Conservation (phyloP, 495 filamentous ascomycete species). For the Penicillium turbatum region DNA sequence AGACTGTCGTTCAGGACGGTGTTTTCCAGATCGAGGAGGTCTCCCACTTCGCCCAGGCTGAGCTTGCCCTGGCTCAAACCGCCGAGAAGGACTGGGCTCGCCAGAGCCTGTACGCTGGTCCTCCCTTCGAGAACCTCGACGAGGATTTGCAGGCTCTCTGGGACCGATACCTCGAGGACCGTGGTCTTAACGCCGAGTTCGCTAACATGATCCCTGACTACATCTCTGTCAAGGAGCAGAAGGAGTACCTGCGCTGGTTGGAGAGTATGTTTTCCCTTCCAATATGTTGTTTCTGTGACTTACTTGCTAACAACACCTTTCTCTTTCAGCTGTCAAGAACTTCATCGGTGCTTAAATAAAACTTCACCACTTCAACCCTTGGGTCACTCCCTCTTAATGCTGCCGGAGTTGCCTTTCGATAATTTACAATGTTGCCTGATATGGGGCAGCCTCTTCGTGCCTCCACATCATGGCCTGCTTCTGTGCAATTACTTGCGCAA, state of each 20-base stretch:
- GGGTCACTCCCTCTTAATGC: not conserved
- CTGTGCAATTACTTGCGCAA: not conserved
- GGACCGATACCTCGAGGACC: slow-evolving; percentile 91
- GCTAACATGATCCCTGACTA: slow-evolving; percentile 93
- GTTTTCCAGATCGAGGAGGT: slow-evolving; percentile 86
- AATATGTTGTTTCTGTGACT: not conserved
- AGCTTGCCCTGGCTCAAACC: slow-evolving; percentile 61
- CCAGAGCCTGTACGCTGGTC: slow-evolving; percentile 80
- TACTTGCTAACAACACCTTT: slow-evolving; percentile 13
- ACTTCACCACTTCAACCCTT: not conserved
- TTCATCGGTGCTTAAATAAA: slow-evolving; percentile 63
- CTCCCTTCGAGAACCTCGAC: slow-evolving; percentile 89
- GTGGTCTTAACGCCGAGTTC: slow-evolving; percentile 82
- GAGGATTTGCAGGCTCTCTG: slow-evolving; percentile 89
- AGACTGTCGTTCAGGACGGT: slow-evolving; percentile 82
- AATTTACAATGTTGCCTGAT: not conserved
- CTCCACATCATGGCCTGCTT: not conserved
- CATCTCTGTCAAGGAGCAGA: slow-evolving; percentile 98
- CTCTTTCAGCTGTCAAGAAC: slow-evolving; percentile 57
- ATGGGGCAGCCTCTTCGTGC: not conserved
- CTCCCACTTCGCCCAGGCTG: slow-evolving; percentile 73
- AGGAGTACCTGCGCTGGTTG: slow-evolving; percentile 91
- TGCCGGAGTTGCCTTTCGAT: not conserved
- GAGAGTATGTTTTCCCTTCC: slow-evolving; percentile 52
- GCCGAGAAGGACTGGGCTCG: slow-evolving; percentile 65